phyloP scores from a whole-genome alignment of 768 basidiomycete species.

The Paxillus ammoniavirescens region DNA sequence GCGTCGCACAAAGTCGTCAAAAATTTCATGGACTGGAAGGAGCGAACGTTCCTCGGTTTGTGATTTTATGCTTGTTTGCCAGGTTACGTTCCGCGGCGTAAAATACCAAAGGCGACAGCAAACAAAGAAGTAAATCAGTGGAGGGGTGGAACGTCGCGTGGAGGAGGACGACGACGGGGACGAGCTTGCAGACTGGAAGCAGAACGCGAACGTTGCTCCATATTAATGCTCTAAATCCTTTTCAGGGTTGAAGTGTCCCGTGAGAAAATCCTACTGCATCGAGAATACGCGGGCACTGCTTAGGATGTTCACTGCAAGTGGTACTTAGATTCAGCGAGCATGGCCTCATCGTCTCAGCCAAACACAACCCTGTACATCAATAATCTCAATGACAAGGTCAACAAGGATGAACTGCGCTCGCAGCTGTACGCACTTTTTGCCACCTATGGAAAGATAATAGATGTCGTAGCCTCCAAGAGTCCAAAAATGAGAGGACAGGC shows the following conservation, averaged over 20 bases:
- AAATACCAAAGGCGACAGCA: slow-evolving; percentile 24
- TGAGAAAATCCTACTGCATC: slow-evolving; percentile 25
- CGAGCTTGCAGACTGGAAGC: slow-evolving; percentile 3
- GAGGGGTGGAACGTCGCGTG: neutral
- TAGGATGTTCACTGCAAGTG: neutral
- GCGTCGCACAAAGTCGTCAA: slow-evolving; percentile 30
- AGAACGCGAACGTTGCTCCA: neutral
- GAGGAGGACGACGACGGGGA: slow-evolving; percentile 2
- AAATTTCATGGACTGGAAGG: slow-evolving; percentile 32
- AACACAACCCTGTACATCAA: slow-evolving; percentile 89
- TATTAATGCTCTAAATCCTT: too few relatives aligned
- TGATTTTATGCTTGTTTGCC: slow-evolving; percentile 34
- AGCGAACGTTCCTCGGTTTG: slow-evolving; percentile 10
- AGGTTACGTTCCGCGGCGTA: slow-evolving; percentile 4
- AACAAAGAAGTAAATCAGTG: slow-evolving; percentile 1
- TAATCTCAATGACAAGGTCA: slow-evolving; percentile 90
- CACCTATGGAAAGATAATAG: slow-evolving; percentile 91
- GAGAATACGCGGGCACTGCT: neutral
- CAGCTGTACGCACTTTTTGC: slow-evolving; percentile 90
- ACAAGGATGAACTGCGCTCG: slow-evolving; percentile 82
- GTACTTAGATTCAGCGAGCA: slow-evolving; percentile 35
- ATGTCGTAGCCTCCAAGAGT: slow-evolving; percentile 86
- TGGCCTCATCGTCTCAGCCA: slow-evolving; percentile 61
- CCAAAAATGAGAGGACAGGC: slow-evolving; percentile 91
- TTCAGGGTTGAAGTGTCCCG: neutral